phyloP scores from a whole-genome alignment of 352 stramenopile species.

The Pythium insidiosum region DNA sequence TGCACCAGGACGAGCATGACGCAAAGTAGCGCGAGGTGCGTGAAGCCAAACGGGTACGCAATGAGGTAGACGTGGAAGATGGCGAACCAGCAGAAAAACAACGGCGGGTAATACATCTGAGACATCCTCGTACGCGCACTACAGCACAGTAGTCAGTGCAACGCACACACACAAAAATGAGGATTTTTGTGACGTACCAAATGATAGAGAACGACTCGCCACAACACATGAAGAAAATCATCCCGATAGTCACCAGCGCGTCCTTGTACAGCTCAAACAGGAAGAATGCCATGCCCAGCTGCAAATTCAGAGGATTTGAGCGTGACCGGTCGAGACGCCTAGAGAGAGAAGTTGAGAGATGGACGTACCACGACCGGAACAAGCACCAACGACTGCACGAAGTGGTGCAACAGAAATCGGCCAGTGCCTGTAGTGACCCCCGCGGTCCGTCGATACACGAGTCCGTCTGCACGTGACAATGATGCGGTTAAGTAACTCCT shows the following conservation, averaged over 20 bases:
- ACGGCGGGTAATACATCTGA: constrained; percentile 75
- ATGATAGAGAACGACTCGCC: constrained; percentile 90
- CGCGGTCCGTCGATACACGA: no score
- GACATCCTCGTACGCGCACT: constrained; percentile 67
- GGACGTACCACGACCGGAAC: constrained; percentile 85
- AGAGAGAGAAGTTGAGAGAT: background rate
- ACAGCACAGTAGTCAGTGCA: no score
- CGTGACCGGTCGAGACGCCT: background rate
- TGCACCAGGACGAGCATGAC: constrained; percentile 31
- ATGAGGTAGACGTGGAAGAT: constrained; percentile 96
- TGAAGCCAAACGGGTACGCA: constrained; percentile 90
- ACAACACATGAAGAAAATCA: constrained; percentile 85
- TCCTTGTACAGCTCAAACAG: constrained; percentile 94
- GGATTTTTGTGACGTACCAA: constrained; percentile 27
- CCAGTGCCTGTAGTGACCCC: no score
- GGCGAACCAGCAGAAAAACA: constrained; percentile 93
- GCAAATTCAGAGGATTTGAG: background rate
- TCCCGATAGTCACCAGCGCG: constrained; percentile 84
- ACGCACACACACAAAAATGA: no score
- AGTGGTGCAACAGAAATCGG: constrained; percentile 76
- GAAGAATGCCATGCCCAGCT: constrained; percentile 95
- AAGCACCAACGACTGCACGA: constrained; percentile 90
- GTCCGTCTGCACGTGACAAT: no score
- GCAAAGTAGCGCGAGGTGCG: constrained; percentile 73
- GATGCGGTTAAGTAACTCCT: no score